Evolutionary conservation across 225 moss, liverwort and hornwort genomes (phyloP).

Genomic region (Thuidium tamariscinum): DNA sequence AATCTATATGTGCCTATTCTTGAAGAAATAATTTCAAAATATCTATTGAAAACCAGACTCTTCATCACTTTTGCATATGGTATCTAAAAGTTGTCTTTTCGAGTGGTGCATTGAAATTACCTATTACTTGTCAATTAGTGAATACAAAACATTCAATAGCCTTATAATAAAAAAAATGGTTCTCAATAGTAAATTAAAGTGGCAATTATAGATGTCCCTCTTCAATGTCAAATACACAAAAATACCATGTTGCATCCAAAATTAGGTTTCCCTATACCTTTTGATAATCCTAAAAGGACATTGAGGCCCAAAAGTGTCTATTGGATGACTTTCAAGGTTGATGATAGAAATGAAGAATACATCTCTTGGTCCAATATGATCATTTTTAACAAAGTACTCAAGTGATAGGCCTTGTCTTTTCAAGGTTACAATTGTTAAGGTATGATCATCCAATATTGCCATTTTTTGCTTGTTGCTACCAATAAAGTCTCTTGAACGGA

Average conservation of each 20-base stretch:
- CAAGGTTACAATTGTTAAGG: neutral
- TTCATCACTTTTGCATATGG: neutral
- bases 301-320: rapidly evolving
- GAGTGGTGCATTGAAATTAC: neutral
- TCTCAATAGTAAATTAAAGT: neutral
- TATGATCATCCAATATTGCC: neutral
- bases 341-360: neutral
- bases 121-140: neutral
- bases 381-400: neutral
- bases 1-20: neutral
- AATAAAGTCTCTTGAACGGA: neutral
- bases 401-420: neutral
- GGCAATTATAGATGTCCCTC: neutral
- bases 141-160: rapidly evolving
- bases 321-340: neutral
- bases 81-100: neutral
- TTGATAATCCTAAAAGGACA: rapidly evolving
- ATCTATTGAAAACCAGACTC: neutral
- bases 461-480: neutral
- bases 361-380: neutral
- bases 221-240: neutral
- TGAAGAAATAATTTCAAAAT: neutral
- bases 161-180: neutral
- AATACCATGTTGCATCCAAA: neutral
- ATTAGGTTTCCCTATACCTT: rapidly evolving